Conservation (phyloP, 2,329 filamentous ascomycete species). For the Aspergillus persii region DNA sequence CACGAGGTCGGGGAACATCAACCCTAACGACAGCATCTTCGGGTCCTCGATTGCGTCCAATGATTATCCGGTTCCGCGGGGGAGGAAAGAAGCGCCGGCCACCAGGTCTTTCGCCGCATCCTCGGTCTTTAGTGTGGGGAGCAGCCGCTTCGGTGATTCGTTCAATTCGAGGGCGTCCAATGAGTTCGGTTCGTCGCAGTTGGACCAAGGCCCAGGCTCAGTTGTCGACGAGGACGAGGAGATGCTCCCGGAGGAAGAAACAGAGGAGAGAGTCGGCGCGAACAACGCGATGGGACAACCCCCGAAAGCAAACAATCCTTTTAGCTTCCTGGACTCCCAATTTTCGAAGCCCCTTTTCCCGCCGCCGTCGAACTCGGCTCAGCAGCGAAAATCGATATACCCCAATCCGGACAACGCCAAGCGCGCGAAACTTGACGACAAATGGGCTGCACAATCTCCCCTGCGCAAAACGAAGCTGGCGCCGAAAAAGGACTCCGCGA, state of each 20-base stretch:
- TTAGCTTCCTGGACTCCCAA: constrained; percentile 33
- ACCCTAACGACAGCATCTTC: constrained; percentile 37
- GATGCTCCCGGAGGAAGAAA: constrained; percentile 29
- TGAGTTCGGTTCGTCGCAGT: constrained; percentile 25
- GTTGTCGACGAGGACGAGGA: constrained; percentile 40
- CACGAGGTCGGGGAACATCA: constrained; percentile 35
- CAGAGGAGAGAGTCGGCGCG: constrained; percentile 41
- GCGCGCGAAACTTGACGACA: constrained; percentile 42
- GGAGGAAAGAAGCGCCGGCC: constrained; percentile 24
- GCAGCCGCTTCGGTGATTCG: constrained; percentile 26
- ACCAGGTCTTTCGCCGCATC: constrained; percentile 25
- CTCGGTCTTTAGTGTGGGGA: constrained; percentile 28
- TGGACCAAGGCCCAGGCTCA: constrained; percentile 26
- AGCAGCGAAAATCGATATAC: constrained; percentile 39
- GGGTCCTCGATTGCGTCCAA: constrained; percentile 37
- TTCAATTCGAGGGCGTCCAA: constrained; percentile 25
- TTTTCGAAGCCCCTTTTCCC: constrained; percentile 24
- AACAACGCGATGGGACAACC: constrained; percentile 27
- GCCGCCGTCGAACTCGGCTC: constrained; percentile 13
- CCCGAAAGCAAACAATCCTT: constrained; percentile 16
- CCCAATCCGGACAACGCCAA: constrained; percentile 44
- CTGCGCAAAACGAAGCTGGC: constrained; percentile 34
- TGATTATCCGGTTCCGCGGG: constrained; percentile 29
- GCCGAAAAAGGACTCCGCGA: constrained; percentile 58
- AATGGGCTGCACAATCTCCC: constrained; percentile 35